Conservation (phyloP, 1,139 yeast genomes). For the Yamadazyma sp. region DNA sequence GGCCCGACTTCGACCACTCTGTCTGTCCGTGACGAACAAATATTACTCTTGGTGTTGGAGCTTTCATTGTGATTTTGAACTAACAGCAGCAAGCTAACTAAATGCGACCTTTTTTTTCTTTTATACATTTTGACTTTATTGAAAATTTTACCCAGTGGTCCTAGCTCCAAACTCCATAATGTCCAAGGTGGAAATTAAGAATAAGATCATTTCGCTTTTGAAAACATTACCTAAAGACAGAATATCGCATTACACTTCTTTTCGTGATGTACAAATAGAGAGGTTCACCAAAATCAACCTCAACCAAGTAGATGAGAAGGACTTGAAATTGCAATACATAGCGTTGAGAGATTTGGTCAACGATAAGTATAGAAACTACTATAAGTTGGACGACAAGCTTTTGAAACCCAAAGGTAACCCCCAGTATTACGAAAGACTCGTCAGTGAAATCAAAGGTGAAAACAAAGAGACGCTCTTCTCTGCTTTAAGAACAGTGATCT, state of each 20-base stretch:
- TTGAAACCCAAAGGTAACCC: constrained; percentile 83
- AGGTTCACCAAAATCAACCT: constrained; percentile 40
- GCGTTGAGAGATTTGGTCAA: constrained; percentile 59
- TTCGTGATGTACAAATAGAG: constrained; percentile 62
- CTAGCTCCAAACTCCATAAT: no score
- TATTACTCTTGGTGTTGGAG: constrained; percentile 69
- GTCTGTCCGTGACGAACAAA: constrained; percentile 90
- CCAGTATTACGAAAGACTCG: constrained; percentile 66
- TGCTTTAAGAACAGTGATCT: constrained; percentile 67
- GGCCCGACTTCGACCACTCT: constrained; percentile 93
- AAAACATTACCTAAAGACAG: constrained; percentile 63
- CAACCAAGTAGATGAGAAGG: constrained; percentile 39
- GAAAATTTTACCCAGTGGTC: not conserved
- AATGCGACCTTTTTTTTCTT: constrained; percentile 1
- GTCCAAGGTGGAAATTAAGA: constrained; percentile 27
- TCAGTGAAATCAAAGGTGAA: constrained; percentile 74
- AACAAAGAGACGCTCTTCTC: constrained; percentile 63
- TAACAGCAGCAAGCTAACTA: not conserved
- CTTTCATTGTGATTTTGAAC: constrained; percentile 10
- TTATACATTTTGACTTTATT: no score
- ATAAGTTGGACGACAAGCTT: constrained; percentile 64
- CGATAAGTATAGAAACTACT: constrained; percentile 64
- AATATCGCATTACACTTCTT: constrained; percentile 64
- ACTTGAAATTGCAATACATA: constrained; percentile 58
- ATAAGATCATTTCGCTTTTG: constrained; percentile 39